phyloP scores from a whole-genome alignment of 306 rosid genomes.

The Luffa acutangula region DNA sequence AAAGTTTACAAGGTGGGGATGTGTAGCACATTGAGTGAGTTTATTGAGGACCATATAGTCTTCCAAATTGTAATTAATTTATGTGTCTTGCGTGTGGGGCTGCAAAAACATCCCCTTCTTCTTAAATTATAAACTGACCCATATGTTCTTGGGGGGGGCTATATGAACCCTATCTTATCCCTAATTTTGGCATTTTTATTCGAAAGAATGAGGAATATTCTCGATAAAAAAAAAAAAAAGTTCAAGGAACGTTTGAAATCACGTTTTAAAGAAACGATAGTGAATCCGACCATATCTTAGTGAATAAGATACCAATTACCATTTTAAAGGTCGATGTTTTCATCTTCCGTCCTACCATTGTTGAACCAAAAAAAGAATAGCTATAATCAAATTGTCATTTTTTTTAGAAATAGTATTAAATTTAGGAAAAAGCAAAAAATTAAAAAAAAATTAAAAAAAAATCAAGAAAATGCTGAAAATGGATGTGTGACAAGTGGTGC shows the following conservation, averaged over 20 bases:
- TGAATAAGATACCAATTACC: too few relatives aligned
- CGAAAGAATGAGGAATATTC: neutral
- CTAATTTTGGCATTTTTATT: neutral
- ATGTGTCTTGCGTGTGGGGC: conserved; percentile 2
- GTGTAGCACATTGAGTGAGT: neutral
- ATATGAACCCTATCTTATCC: neutral
- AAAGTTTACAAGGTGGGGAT: neutral
- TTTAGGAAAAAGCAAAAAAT: too few relatives aligned
- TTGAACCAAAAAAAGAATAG: too few relatives aligned
- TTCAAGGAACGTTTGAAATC: neutral
- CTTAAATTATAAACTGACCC: conserved; percentile 3
- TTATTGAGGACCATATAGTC: neutral
- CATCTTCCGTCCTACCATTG: too few relatives aligned
- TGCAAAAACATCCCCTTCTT: neutral
- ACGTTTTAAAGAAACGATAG: too few relatives aligned
- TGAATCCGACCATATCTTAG: too few relatives aligned
- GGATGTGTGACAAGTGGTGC: too few relatives aligned
- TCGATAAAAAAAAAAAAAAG: neutral
- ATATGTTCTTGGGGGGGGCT: neutral
- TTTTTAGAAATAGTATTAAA: too few relatives aligned
- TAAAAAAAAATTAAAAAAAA: too few relatives aligned
- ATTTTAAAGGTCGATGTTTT: too few relatives aligned
- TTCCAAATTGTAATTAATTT: neutral
- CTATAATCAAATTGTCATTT: too few relatives aligned
- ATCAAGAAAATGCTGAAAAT: too few relatives aligned